Base-by-base conservation (phyloP, 177 flowering plant species). In the Vitis hybrid region DNA sequence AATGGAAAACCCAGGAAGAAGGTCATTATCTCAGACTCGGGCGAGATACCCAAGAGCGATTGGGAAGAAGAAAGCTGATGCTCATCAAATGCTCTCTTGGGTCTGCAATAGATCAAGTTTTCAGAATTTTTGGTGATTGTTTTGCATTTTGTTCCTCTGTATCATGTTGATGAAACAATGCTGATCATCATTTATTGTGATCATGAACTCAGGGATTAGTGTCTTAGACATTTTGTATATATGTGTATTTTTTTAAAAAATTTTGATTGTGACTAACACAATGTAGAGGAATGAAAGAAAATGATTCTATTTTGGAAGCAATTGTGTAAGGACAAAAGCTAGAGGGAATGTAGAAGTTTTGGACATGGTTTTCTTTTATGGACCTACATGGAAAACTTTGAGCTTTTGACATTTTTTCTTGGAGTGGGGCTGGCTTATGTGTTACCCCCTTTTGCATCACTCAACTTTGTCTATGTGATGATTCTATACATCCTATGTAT, bases 1-100 rank as follows among this genome's bases (percentile, higher is more conserved):
- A 92, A 82, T 59, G 99, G 99, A 48, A 92, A 94, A 75, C 98
- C 99, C 14, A 87, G 99, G 79, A 94, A 92, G 81, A 93, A 91
- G 77, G 98, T 91, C 14, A 70, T 80, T 18, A 86, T 96, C 35
- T 87, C 87, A 0, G 97, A 92, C 73, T 88, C 95, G 1, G 99
- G 99, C 24, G 98, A 96, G 84, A 90, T 94, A 83, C 94, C 97
- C 8, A 83, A 79, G 82, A 84, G 77, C 85, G 78, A 88, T 74
- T 95, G 98, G 98, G 90, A 90, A 61, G 97, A 86, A 69, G 99
- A 88, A 71, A 87, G 81, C 64, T 82, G 80, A 83, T 13, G 9
- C 56, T 52, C 66, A 13, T 30, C 46, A 15, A 65, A 24, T 11
- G 4, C 19, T 0, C 15, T 52, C 56, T 70, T 56, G 63, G 60